These are phyloP conservation scores for Neurospora hispaniola DNA, from an alignment of 495 filamentous ascomycete species.

Conservation along the genomic window DNA sequence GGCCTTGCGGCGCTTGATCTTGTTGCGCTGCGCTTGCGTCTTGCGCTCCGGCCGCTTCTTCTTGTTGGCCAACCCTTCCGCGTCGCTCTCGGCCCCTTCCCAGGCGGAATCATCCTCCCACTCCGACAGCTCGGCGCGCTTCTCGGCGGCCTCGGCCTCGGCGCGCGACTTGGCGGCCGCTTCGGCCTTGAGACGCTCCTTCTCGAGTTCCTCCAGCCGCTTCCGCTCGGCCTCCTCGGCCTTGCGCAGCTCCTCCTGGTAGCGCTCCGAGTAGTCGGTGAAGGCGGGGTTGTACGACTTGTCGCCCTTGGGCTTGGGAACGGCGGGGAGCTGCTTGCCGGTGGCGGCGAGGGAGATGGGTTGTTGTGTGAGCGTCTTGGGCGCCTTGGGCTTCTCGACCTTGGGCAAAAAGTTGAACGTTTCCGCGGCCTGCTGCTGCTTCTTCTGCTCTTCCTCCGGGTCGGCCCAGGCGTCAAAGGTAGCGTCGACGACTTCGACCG, in stretches of 20 bases:
- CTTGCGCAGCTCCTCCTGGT: conserved; percentile 62
- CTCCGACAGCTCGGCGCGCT: conserved; percentile 55
- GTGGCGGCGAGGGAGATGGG: conserved; percentile 71
- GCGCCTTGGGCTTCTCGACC: conserved; percentile 54
- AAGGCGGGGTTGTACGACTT: conserved; percentile 88
- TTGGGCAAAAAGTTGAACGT: conserved; percentile 49
- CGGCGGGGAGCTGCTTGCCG: conserved; percentile 67
- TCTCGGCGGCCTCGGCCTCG: conserved; percentile 53
- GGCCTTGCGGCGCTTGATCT: conserved; percentile 75
- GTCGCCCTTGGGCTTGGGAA: conserved; percentile 65
- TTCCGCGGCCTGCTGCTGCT: conserved; percentile 34
- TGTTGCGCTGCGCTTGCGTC: conserved; percentile 76
- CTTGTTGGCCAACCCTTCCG: conserved; percentile 44
- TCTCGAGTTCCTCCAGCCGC: conserved; percentile 55
- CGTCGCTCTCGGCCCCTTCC: conserved; percentile 67
- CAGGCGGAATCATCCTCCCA: conserved; percentile 80
- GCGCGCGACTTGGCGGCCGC: conserved; percentile 44
- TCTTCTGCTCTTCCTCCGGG: conserved; percentile 27
- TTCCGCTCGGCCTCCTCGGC: conserved; percentile 72
- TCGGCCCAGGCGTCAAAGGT: conserved; percentile 73
- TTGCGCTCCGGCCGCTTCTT: conserved; percentile 72
- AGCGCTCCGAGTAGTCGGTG: conserved; percentile 66
- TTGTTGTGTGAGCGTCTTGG: conserved; percentile 61
- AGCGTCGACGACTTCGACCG: conserved; percentile 43
- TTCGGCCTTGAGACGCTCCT: conserved; percentile 44